phyloP scores from a whole-genome alignment of 2,329 filamentous ascomycete genomes.

The Magnaporthiopsis incrustans region DNA sequence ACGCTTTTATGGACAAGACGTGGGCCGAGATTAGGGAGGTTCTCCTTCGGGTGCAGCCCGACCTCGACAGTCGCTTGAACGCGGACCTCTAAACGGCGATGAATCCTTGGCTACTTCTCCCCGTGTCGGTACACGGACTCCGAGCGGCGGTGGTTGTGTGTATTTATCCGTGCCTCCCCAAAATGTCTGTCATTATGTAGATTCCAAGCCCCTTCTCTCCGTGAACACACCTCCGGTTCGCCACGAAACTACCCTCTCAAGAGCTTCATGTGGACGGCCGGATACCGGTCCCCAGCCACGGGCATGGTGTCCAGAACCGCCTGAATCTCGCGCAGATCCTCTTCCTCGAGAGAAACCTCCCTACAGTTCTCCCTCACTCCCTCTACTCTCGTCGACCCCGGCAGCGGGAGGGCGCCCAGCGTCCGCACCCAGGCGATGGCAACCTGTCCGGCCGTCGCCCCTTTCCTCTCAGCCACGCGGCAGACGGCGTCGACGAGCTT shows the following conservation, averaged over 20 bases:
- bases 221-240: too few relatives aligned
- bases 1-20: slow-evolving; percentile 1
- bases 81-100: too few relatives aligned
- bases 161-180: too few relatives aligned
- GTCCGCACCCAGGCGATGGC: slow-evolving; percentile 1
- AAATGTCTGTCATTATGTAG: too few relatives aligned
- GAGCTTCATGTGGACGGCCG: background rate
- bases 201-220: too few relatives aligned
- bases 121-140: too few relatives aligned
- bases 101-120: too few relatives aligned
- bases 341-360: background rate
- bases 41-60: background rate
- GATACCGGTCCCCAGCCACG: background rate
- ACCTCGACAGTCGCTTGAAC: background rate
- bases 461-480: background rate
- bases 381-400: too few relatives aligned
- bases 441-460: slow-evolving; percentile 2
- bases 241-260: background rate
- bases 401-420: too few relatives aligned
- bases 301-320: background rate
- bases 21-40: slow-evolving; percentile 1
- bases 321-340: background rate
- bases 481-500: background rate
- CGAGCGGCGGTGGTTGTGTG: too few relatives aligned
- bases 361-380: background rate